Percentiles rank a stretch among this genome's conserved stretches.
These are phyloP conservation scores for Wickerhamiella sergipiensis DNA, from an alignment of 805 yeast species.

Conservation along the genomic window DNA sequence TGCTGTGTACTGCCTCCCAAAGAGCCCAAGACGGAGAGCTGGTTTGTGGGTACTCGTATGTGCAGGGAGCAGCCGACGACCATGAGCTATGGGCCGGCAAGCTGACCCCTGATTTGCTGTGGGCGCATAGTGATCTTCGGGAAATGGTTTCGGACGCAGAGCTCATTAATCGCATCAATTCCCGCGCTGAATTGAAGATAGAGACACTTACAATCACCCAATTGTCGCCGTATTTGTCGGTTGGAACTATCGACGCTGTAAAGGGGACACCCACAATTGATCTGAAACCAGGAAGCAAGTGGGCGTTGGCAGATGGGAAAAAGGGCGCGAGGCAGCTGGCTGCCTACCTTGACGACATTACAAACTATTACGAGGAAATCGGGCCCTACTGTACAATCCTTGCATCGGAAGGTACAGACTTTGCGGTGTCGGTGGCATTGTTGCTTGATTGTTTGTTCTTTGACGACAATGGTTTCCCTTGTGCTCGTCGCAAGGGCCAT, in stretches of 20 bases:
- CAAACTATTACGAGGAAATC: conserved; percentile 18
- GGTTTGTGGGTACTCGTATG: conserved; percentile 39
- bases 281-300: conserved; percentile 7
- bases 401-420: conserved; percentile 55
- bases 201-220: not conserved
- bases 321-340: conserved; percentile 56
- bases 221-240: not conserved
- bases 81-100: conserved; percentile 72
- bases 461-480: conserved; percentile 29
- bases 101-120: conserved; percentile 41
- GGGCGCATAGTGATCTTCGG: conserved; percentile 33
- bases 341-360: conserved; percentile 31
- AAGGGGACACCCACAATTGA: conserved; percentile 7
- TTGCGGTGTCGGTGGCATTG: conserved; percentile 48
- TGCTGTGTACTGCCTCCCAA: conserved; percentile 50
- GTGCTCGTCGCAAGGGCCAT: conserved; percentile 11
- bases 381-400: conserved; percentile 25
- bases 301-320: conserved; percentile 29
- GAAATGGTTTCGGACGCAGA: conserved; percentile 24
- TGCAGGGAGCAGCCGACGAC: conserved; percentile 92
- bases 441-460: conserved; percentile 36
- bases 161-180: conserved; percentile 9
- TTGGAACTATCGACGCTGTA: not conserved
- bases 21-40: conserved; percentile 43
- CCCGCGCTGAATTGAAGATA: not conserved